These are phyloP conservation scores for Geosmithia flava DNA, from an alignment of 2,329 filamentous ascomycete genomes.

Conservation along the genomic window DNA sequence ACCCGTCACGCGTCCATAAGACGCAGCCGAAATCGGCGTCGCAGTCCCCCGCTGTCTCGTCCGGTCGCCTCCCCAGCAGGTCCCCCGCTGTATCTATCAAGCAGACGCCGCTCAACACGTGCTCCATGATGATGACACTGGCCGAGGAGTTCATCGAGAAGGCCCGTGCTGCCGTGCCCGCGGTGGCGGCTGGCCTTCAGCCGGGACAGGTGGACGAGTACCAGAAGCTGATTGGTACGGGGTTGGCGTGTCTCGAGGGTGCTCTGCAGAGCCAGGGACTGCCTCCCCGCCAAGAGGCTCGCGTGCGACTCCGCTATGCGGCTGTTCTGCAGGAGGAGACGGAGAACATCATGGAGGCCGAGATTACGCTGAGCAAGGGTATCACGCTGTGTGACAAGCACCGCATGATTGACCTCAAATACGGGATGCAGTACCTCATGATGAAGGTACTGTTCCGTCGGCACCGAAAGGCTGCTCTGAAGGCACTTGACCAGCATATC, in stretches of 20 bases:
- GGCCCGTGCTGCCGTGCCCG: slow-evolving; percentile 43
- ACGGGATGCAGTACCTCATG: slow-evolving; percentile 64
- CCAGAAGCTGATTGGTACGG: slow-evolving; percentile 59
- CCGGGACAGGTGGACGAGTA: slow-evolving; percentile 46
- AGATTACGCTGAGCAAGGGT: slow-evolving; percentile 59
- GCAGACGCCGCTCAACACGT: slow-evolving; percentile 32
- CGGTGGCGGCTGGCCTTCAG: slow-evolving; percentile 24
- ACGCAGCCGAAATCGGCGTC: slow-evolving; percentile 25
- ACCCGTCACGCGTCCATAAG: not conserved
- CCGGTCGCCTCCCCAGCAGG: slow-evolving; percentile 25
- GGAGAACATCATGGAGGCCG: slow-evolving; percentile 61
- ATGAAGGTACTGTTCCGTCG: slow-evolving; percentile 58
- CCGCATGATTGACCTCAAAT: slow-evolving; percentile 51
- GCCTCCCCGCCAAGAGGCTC: slow-evolving; percentile 54
- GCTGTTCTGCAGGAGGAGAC: slow-evolving; percentile 63
- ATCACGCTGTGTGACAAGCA: slow-evolving; percentile 55
- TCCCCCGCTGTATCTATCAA: slow-evolving; percentile 28
- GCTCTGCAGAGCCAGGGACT: slow-evolving; percentile 50
- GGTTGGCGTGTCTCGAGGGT: slow-evolving; percentile 59
- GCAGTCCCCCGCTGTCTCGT: slow-evolving; percentile 27
- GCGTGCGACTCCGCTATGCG: slow-evolving; percentile 58
- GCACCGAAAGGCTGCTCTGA: slow-evolving; percentile 61
- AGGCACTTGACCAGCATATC: slow-evolving; percentile 57
- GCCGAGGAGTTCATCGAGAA: slow-evolving; percentile 65
- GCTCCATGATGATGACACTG: slow-evolving; percentile 53